Evolutionary conservation across 139 green algal species (phyloP), one percentile per base, ranked within the genome.

Genomic region (Marvania coccoides): DNA sequence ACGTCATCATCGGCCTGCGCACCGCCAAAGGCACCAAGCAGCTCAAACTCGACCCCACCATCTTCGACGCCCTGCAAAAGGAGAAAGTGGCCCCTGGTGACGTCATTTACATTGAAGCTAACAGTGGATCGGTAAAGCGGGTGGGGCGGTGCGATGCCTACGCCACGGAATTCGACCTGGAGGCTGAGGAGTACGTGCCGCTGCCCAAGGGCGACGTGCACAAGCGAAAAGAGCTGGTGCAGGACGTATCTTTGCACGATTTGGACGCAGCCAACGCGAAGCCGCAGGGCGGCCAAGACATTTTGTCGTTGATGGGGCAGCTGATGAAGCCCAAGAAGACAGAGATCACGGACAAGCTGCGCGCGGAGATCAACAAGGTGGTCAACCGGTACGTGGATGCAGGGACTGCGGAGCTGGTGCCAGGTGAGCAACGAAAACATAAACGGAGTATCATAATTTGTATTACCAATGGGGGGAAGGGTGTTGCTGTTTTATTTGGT

Each of bases 51-150:
- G 95, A 99, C 75, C 95, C 95, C 30, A 88, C 87, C 61, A 98
- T 99, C 58, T 95, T 98, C 69, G 95, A 99, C 76, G 76, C 77
- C 37, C 74, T 99, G 56, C 82, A 91, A 55, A 96, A 97, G 64
- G 91, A 96, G 79, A 90, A 90, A 65, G 88, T 97, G 46, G 56
- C 64, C 6, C 58, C 85, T 0, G 95, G 95, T 0, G 95, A 99
- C 67, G 95, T 99, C 3, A 98, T 99, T 54, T 99, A 99, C 89
- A 96, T 99, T 47, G 95, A 99, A 79, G 90, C 95, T 36, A 97
- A 90, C 80, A 91, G 76, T 24, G 95, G 94, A 9, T 85, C 93
- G 2, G 95, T 99, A 2, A 97, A 97, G 84, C 80, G 95, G 1
- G 95, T 99, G 19, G 95, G 91, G 6, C 82, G 95, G 29, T 98